A percentile compares a stretch with the other conserved stretches of the same genome.
These are phyloP conservation scores for Mimosa pudica DNA, from an alignment of 306 rosid species.

Conservation along the genomic window DNA sequence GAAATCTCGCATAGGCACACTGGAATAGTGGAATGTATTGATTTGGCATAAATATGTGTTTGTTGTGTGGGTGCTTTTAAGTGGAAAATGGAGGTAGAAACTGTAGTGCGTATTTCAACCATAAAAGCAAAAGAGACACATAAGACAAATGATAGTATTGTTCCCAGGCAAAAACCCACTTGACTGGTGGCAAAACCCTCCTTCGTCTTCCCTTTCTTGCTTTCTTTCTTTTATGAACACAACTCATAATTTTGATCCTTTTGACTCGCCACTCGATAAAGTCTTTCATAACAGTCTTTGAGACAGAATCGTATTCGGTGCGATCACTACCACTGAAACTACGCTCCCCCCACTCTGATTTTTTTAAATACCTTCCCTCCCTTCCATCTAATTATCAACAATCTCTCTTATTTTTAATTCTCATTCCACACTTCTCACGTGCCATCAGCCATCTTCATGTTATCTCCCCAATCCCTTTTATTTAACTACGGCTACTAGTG, in stretches of 20 bases:
- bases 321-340: background rate
- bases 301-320: slow-evolving; percentile 3
- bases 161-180: background rate
- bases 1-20: background rate
- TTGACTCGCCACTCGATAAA: slow-evolving; percentile 23
- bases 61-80: slow-evolving; percentile 29
- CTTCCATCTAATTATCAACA: background rate
- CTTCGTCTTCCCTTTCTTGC: background rate
- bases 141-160: slow-evolving; percentile 44
- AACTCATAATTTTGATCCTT: slow-evolving; percentile 2
- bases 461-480: background rate
- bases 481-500: no score
- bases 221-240: slow-evolving; percentile 5
- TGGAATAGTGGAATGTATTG: slow-evolving; percentile 37
- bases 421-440: background rate
- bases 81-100: slow-evolving; percentile 35
- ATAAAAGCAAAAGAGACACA: slow-evolving; percentile 43
- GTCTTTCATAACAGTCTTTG: background rate
- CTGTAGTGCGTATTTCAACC: slow-evolving; percentile 47
- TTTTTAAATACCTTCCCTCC: background rate
- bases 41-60: slow-evolving; percentile 37
- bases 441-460: background rate
- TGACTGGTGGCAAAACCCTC: background rate
- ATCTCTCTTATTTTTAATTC: background rate
- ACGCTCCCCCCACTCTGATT: background rate